Conservation (phyloP, 73 alveolate species). For the Tetrahymena thermophila region DNA sequence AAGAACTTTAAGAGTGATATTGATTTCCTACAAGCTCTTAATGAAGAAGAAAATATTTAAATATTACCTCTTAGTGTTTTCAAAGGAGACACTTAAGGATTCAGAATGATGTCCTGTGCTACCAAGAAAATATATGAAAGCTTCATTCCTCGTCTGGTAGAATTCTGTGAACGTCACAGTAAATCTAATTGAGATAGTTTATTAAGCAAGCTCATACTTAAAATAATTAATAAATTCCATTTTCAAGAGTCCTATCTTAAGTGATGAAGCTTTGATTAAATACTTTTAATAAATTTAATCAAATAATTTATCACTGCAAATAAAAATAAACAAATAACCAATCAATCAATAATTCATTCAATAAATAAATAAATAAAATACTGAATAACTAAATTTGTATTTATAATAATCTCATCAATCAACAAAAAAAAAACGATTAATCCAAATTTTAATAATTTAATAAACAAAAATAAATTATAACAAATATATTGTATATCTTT, state of each 20-base stretch:
- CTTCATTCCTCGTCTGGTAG: conserved; percentile 5
- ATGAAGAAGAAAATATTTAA: conserved; percentile 10
- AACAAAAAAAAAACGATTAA: background rate
- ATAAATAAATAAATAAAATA: too few species aligned
- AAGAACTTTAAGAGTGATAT: conserved; percentile 14
- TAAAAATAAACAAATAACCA: too few species aligned
- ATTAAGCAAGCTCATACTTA: background rate
- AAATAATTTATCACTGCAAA: too few species aligned
- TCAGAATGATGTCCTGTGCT: conserved; percentile 32
- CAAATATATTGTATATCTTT: background rate
- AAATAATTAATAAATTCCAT: too few species aligned
- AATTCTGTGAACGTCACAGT: conserved; percentile 4
- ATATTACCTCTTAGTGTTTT: conserved; percentile 12
- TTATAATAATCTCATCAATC: too few species aligned
- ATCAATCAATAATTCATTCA: too few species aligned
- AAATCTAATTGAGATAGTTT: background rate
- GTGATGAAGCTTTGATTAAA: too few species aligned
- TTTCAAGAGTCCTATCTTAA: too few species aligned
- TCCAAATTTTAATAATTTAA: too few species aligned
- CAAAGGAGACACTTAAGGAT: conserved; percentile 25
- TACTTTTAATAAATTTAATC: too few species aligned
- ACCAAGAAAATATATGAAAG: conserved; percentile 4
- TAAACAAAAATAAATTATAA: background rate
- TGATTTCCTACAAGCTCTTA: conserved; percentile 15
- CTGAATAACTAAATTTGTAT: background rate